A percentile compares a stretch with the other conserved stretches of the same genome.
Conservation (phyloP, 306 rosid genomes). For the Bauhinia variegata region DNA sequence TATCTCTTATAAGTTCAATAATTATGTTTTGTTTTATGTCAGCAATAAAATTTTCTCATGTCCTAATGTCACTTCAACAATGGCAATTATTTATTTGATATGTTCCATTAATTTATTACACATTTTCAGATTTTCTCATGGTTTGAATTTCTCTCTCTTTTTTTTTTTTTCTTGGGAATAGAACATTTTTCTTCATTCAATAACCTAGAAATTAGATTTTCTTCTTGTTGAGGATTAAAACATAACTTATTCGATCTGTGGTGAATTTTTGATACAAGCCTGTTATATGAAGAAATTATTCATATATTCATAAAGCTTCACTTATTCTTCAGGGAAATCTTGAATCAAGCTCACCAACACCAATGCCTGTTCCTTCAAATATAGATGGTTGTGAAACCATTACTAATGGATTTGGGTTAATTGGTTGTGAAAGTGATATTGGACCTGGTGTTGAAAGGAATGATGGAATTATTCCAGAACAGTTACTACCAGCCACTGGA, state of each 20-base stretch:
- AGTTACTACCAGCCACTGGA: slow-evolving; percentile 50
- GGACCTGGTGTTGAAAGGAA: slow-evolving; percentile 40
- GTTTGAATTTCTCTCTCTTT: too few species aligned
- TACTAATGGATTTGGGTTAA: slow-evolving; percentile 56
- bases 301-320: slow-evolving; percentile 26
- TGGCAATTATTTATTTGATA: not conserved
- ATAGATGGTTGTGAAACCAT: slow-evolving; percentile 48
- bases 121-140: slow-evolving; percentile 14
- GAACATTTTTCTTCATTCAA: not conserved
- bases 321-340: slow-evolving; percentile 63
- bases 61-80: not conserved
- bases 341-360: slow-evolving; percentile 47
- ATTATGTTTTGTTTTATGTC: too few species aligned
- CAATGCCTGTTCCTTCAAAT: slow-evolving; percentile 53
- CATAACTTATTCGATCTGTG: slow-evolving; percentile 9
- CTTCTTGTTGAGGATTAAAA: slow-evolving; percentile 17
- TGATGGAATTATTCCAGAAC: slow-evolving; percentile 51
- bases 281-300: slow-evolving; percentile 13
- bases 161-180: not conserved
- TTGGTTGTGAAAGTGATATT: slow-evolving; percentile 48
- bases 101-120: slow-evolving; percentile 11
- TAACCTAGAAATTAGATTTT: slow-evolving; percentile 15
- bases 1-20: too few species aligned
- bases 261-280: slow-evolving; percentile 27
- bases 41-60: too few species aligned